Conservation (phyloP, 2,329 filamentous ascomycete genomes). For the Magnaporthiopsis poae region DNA sequence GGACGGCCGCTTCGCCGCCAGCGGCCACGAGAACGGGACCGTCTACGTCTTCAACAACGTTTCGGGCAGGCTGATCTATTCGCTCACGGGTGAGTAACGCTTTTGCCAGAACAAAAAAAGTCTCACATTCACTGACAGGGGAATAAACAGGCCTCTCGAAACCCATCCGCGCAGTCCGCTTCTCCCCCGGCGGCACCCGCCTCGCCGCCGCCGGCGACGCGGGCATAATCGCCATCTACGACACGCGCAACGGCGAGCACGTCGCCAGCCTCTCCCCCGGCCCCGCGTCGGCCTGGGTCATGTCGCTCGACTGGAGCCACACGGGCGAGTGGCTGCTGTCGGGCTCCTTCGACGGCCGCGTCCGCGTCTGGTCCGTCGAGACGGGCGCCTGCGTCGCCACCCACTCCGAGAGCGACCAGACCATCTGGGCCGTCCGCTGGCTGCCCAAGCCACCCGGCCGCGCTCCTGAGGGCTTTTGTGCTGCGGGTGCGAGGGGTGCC, state of each 20-base stretch:
- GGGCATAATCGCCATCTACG: constrained; percentile 80
- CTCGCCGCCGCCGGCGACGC: constrained; percentile 87
- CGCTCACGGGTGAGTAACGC: constrained; percentile 57
- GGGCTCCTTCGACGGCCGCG: constrained; percentile 83
- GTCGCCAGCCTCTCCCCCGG: constrained; percentile 61
- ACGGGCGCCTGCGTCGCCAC: constrained; percentile 78
- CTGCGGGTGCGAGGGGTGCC: constrained; percentile 65
- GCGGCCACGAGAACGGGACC: constrained; percentile 82
- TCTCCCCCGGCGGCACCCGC: constrained; percentile 75
- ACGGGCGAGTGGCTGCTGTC: constrained; percentile 86
- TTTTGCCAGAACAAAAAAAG: no score
- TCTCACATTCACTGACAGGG: no score
- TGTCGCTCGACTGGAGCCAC: constrained; percentile 83
- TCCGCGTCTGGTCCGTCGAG: constrained; percentile 91
- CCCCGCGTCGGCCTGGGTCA: constrained; percentile 65
- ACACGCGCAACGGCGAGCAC: constrained; percentile 84
- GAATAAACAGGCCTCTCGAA: constrained; percentile 61
- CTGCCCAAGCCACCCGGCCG: constrained; percentile 56
- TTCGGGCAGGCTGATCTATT: constrained; percentile 74
- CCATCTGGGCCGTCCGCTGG: constrained; percentile 78
- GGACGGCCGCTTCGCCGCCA: constrained; percentile 79
- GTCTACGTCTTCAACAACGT: constrained; percentile 95
- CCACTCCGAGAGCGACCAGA: constrained; percentile 76
- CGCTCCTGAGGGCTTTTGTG: constrained; percentile 60
- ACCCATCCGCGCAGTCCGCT: constrained; percentile 73